phyloP scores from a whole-genome alignment of 169 alveolate species.

The Theileria orientalis region DNA sequence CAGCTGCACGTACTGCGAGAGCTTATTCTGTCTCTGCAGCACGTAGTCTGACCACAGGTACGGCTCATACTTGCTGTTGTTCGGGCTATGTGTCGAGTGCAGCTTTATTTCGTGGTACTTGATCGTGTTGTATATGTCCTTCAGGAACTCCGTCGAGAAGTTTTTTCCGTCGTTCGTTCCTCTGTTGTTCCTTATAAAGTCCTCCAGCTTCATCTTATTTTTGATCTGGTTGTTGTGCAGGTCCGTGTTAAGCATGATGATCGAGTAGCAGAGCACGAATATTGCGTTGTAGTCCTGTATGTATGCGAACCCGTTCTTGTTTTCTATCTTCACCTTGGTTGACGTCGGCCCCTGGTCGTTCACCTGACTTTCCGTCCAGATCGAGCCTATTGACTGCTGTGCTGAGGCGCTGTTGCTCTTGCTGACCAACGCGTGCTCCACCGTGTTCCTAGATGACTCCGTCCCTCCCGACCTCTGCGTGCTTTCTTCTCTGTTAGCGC shows the following conservation, averaged over 20 bases:
- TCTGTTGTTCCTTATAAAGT: slow-evolving; percentile 84
- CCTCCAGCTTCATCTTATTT: slow-evolving; percentile 84
- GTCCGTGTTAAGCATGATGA: slow-evolving; percentile 90
- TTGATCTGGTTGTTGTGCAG: slow-evolving; percentile 85
- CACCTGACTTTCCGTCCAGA: slow-evolving; percentile 57
- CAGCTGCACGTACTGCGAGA: slow-evolving; percentile 33
- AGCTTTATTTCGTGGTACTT: slow-evolving; percentile 52
- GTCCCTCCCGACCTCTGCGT: slow-evolving; percentile 8
- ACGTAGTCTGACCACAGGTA: slow-evolving; percentile 61
- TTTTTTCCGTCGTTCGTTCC: slow-evolving; percentile 87
- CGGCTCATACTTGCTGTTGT: slow-evolving; percentile 24
- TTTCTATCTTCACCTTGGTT: slow-evolving; percentile 16
- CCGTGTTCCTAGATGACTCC: slow-evolving; percentile 8
- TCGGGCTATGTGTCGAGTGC: slow-evolving; percentile 18
- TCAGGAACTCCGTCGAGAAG: slow-evolving; percentile 51
- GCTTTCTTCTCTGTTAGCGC: background rate
- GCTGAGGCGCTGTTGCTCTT: slow-evolving; percentile 28
- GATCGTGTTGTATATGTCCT: slow-evolving; percentile 60
- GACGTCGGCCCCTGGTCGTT: no score
- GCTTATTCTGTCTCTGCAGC: slow-evolving; percentile 35
- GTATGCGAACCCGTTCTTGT: slow-evolving; percentile 52
- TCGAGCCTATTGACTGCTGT: slow-evolving; percentile 13
- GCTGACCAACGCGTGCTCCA: slow-evolving; percentile 1
- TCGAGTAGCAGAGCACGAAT: slow-evolving; percentile 84
- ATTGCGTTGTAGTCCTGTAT: slow-evolving; percentile 81